Conservation (phyloP, 345 rosid species). For the Brassica carinata region DNA sequence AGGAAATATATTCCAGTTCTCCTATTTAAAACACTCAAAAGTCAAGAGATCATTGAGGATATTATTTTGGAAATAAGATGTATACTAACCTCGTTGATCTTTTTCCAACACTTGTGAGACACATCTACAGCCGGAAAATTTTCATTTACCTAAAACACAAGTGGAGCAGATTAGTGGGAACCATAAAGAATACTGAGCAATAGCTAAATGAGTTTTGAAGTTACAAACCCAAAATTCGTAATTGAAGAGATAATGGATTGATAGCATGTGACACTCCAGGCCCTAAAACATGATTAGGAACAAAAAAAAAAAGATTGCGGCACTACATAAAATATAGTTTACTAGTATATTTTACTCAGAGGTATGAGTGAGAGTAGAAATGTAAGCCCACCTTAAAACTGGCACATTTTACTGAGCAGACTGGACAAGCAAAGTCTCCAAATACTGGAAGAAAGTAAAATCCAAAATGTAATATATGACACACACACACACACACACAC, state of each 20-base stretch:
- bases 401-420: slow-evolving; percentile 91
- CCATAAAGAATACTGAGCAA: slow-evolving; percentile 15
- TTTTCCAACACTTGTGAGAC: slow-evolving; percentile 65
- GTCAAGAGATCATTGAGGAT: slow-evolving; percentile 3
- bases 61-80: slow-evolving; percentile 20
- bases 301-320: slow-evolving; percentile 12
- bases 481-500: not conserved
- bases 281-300: slow-evolving; percentile 56
- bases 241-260: slow-evolving; percentile 87
- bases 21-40: slow-evolving; percentile 2
- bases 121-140: slow-evolving; percentile 93
- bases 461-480: slow-evolving; percentile 14
- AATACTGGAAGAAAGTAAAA: slow-evolving; percentile 62
- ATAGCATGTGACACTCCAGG: slow-evolving; percentile 74
- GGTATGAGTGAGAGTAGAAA: slow-evolving; percentile 24
- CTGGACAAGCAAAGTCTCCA: slow-evolving; percentile 96
- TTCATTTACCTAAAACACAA: slow-evolving; percentile 65
- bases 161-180: slow-evolving; percentile 32
- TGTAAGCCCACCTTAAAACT: slow-evolving; percentile 76
- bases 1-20: slow-evolving; percentile 16
- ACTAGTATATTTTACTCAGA: slow-evolving; percentile 25
- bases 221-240: slow-evolving; percentile 99
- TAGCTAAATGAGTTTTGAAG: slow-evolving; percentile 51
- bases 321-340: slow-evolving; percentile 10
- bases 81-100: not conserved